Conservation (phyloP, 2,329 filamentous ascomycete genomes). For the Knufia fluminis region DNA sequence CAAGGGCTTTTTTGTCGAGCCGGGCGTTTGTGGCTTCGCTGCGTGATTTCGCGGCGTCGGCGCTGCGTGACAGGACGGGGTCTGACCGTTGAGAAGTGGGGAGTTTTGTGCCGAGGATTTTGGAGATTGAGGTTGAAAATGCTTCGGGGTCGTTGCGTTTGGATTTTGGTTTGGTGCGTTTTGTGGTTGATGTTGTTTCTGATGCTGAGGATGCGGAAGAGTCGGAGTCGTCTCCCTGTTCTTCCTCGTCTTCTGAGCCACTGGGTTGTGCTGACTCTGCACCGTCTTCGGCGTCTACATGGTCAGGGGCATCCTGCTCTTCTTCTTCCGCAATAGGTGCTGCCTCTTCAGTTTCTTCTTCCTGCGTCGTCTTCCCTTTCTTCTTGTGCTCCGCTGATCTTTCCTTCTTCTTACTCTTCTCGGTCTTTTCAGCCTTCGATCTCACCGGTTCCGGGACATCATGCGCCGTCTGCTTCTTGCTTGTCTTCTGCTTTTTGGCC, state of each 20-base stretch:
- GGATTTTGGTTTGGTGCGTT: slow-evolving; percentile 25
- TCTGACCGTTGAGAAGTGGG: slow-evolving; percentile 72
- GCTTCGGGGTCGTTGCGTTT: slow-evolving; percentile 89
- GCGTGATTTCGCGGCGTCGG: slow-evolving; percentile 61
- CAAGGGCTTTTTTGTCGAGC: slow-evolving; percentile 71
- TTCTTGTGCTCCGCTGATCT: slow-evolving; percentile 12
- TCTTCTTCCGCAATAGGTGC: slow-evolving; percentile 26
- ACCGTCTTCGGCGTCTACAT: no score
- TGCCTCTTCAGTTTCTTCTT: slow-evolving; percentile 10
- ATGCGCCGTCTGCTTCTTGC: slow-evolving; percentile 17
- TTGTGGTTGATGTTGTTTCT: slow-evolving; percentile 32
- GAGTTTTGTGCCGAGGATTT: slow-evolving; percentile 85
- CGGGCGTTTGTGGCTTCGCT: slow-evolving; percentile 64
- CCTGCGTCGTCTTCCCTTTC: slow-evolving; percentile 7
- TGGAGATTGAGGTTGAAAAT: slow-evolving; percentile 86
- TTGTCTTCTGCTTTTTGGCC: slow-evolving; percentile 23
- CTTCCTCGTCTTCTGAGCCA: slow-evolving; percentile 27
- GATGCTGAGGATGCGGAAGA: slow-evolving; percentile 31
- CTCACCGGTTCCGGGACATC: neutral
- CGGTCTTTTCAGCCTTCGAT: neutral
- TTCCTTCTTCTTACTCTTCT: slow-evolving; percentile 23
- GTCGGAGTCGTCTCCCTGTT: slow-evolving; percentile 33
- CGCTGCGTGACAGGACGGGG: slow-evolving; percentile 81
- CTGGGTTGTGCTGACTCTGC: slow-evolving; percentile 13
- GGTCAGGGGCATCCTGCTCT: no score